Base-by-base conservation (phyloP, 345 rosid genomes). In the Acer saccharum region DNA sequence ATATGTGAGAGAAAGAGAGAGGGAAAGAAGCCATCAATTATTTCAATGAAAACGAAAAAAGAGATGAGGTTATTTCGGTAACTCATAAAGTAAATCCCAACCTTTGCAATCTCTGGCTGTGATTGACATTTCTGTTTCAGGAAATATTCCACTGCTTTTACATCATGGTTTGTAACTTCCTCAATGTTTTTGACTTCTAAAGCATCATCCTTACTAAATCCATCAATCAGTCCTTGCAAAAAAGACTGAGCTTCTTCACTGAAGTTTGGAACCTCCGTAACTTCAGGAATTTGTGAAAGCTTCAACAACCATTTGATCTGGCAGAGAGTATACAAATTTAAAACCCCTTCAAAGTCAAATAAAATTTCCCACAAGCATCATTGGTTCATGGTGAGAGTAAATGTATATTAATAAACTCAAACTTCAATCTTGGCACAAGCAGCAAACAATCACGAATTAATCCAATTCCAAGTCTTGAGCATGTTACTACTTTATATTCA, bases 71-170 rank as follows among this genome's bases (percentile, higher is more conserved):
- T 46, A 46, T 50, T 69, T 17, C 57, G 29, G 57, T 55, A 44
- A 62, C 62, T 35, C 69, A 71, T 10, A 57, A 80, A 32, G 67
- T 1, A 62, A 32, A 43, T 48, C 23, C 74, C 65, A 68, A 96
- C 98, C 94, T 88, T 87, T 41, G 89, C 88, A 85, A 94, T 89
- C 85, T 97, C 99, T 3, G 89, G 90, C 32, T 96, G 90, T 4
- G 92, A 81, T 77, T 88, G 88, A 66, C 98, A 94, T 80, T 88
- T 94, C 87, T 88, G 88, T 84, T 96, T 96, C 89, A 96, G 84
- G 83, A 92, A 93, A 73, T 97, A 97, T 72, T 97, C 99, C 60
- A 92, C 97, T 0, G 96, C 98, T 83, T 94, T 94, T 21, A 97
- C 99, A 84, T 97, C 99, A 77, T 97, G 98, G 78, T 94, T 93